A percentile compares a stretch with the other conserved stretches of the same genome.
These are phyloP conservation scores for Protostelium mycophagum DNA, from an alignment of 78 protist genomes.

Conservation along the genomic window DNA sequence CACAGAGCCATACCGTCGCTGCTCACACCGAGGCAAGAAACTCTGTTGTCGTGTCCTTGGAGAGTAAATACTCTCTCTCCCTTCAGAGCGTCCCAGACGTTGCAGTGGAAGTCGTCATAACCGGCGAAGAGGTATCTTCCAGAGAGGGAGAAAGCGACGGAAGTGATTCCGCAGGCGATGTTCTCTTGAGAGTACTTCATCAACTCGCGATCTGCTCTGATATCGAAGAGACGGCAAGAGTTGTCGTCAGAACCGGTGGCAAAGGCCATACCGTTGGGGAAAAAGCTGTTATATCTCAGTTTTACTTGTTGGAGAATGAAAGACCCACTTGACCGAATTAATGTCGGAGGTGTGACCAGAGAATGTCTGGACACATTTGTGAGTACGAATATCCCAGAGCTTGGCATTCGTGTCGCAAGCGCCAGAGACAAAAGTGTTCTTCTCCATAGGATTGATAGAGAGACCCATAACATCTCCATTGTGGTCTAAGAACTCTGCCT, in stretches of 20 bases:
- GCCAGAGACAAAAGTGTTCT: conserved; percentile 85
- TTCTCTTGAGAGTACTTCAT: conserved; percentile 74
- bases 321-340: conserved; percentile 82
- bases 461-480: conserved; percentile 93
- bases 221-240: conserved; percentile 91
- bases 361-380: conserved; percentile 86
- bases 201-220: conserved; percentile 92
- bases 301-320: background rate
- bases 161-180: conserved; percentile 86
- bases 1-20: conserved; percentile 93
- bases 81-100: conserved; percentile 93
- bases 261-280: conserved; percentile 76
- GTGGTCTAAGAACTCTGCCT: conserved; percentile 79
- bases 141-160: conserved; percentile 81
- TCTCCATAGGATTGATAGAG: conserved; percentile 48
- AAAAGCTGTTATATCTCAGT: conserved; percentile 13
- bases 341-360: conserved; percentile 94
- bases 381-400: conserved; percentile 88
- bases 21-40: conserved; percentile 90
- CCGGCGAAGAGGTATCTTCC: conserved; percentile 69
- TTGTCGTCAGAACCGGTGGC: conserved; percentile 97
- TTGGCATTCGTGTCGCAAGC: conserved; percentile 86
- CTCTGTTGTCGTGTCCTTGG: conserved; percentile 91
- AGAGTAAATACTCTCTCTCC: conserved; percentile 74
- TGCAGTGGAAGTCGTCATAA: conserved; percentile 83